Evolutionary conservation across 225 moss, liverwort and hornwort genomes (phyloP).

Genomic region (Climacium dendroides): DNA sequence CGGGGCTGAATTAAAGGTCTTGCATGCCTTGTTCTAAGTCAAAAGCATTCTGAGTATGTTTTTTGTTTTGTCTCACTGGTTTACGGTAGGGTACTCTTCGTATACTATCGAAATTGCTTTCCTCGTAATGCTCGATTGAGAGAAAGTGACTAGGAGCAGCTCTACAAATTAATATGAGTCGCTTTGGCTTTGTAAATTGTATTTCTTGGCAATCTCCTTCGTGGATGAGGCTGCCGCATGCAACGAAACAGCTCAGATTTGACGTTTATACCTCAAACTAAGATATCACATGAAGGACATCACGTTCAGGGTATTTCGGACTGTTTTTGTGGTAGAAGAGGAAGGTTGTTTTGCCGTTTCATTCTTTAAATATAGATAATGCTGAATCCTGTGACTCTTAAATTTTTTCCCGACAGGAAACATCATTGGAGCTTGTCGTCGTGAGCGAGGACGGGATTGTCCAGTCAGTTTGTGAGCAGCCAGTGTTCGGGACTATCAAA

Average conservation of each 20-base stretch:
- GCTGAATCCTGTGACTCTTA: neutral
- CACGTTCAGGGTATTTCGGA: neutral
- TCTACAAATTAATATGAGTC: neutral
- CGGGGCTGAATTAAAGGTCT: neutral
- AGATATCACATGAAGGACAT: neutral
- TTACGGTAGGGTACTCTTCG: neutral
- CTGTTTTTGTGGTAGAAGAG: neutral
- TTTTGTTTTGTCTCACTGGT: neutral
- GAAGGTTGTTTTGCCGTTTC: neutral
- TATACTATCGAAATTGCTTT: neutral
- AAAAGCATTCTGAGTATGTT: neutral
- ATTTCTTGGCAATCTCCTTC: neutral
- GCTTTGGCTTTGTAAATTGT: neutral
- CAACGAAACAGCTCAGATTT: neutral
- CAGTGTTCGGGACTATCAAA: slow-evolving; percentile 87
- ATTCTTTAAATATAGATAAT: neutral
- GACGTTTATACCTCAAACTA: neutral
- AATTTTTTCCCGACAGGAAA: slow-evolving; percentile 40
- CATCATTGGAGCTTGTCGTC: slow-evolving; percentile 85
- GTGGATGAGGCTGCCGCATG: neutral
- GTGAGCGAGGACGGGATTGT: slow-evolving; percentile 84
- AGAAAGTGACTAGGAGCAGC: neutral
- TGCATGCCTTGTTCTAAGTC: neutral
- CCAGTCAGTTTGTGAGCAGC: slow-evolving; percentile 94
- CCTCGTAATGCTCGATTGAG: neutral